phyloP scores from a whole-genome alignment of 106 monocot genomes.

The Phalaenopsis equestris region DNA sequence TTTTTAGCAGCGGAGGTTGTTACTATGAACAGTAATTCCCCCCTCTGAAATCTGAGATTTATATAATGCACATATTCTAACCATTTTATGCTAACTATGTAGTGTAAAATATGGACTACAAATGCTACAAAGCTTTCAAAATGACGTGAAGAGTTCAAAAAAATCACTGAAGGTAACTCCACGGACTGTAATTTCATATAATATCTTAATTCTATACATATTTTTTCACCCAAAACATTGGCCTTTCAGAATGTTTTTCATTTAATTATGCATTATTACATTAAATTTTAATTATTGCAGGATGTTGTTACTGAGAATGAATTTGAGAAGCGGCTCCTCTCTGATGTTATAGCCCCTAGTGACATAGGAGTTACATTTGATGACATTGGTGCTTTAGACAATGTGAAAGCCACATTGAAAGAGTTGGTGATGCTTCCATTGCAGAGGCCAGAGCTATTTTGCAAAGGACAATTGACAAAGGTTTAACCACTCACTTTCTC shows the following conservation, averaged over 20 bases:
- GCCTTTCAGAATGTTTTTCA: neutral
- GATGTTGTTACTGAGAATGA: conserved; percentile 97
- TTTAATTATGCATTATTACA: neutral
- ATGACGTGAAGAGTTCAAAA: conserved; percentile 7
- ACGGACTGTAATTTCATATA: neutral
- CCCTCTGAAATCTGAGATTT: neutral
- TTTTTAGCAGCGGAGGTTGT: neutral
- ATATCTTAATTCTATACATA: neutral
- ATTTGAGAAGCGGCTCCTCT: conserved; percentile 91
- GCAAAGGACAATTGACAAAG: conserved; percentile 96
- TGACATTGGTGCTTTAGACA: conserved; percentile 94
- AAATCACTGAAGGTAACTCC: conserved; percentile 8
- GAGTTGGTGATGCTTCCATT: conserved; percentile 99
- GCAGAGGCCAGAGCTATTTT: conserved; percentile 94
- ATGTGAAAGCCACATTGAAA: conserved; percentile 94
- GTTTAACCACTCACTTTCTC: conserved; percentile 18
- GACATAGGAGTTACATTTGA: conserved; percentile 98
- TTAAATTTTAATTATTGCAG: conserved; percentile 26
- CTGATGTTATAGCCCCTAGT: conserved; percentile 90
- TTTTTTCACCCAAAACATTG: neutral
- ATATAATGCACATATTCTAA: conserved; percentile 2
- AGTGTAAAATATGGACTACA: conserved; percentile 8
- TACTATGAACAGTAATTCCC: neutral
- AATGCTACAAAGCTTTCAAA: conserved; percentile 12
- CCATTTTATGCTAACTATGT: neutral